Percentiles rank a stretch among this genome's conserved stretches.
phyloP scores from a whole-genome alignment of 2,329 filamentous ascomycete species.

The Phyllosticta paracitricarpa region DNA sequence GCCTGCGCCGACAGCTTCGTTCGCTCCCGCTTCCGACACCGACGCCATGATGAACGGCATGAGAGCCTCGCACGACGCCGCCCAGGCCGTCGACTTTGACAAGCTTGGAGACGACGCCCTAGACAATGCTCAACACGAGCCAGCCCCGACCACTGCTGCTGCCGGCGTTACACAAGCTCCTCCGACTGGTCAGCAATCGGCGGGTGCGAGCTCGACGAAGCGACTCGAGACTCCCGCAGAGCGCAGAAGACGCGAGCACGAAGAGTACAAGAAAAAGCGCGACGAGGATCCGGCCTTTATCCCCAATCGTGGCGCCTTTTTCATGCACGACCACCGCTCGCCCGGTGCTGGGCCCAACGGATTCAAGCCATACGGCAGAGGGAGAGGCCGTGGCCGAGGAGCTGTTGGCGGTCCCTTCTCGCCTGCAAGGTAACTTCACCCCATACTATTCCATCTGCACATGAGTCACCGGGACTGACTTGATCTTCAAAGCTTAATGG shows the following conservation, averaged over 20 bases:
- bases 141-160: constrained; percentile 12
- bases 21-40: constrained; percentile 44
- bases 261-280: constrained; percentile 79
- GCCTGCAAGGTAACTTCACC: constrained; percentile 51
- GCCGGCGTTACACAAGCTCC: constrained; percentile 2
- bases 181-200: constrained; percentile 18
- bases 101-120: constrained; percentile 26
- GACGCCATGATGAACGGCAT: constrained; percentile 53
- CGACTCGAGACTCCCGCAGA: constrained; percentile 50
- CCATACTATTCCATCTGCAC: not conserved
- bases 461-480: constrained; percentile 18
- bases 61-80: constrained; percentile 34
- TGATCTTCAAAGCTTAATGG: constrained; percentile 26
- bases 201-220: constrained; percentile 18
- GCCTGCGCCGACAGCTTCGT: constrained; percentile 27
- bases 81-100: constrained; percentile 43
- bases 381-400: constrained; percentile 52
- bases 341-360: constrained; percentile 68
- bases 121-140: constrained; percentile 31
- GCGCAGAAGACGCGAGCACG: constrained; percentile 71
- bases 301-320: constrained; percentile 88
- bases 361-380: constrained; percentile 61
- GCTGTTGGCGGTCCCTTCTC: constrained; percentile 44
- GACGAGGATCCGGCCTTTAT: constrained; percentile 89
- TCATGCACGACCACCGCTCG: constrained; percentile 89